A percentile compares a stretch with the other conserved stretches of the same genome.
These are phyloP conservation scores for Venustampulla echinocandica DNA, from an alignment of 495 filamentous ascomycete species.

Conservation along the genomic window DNA sequence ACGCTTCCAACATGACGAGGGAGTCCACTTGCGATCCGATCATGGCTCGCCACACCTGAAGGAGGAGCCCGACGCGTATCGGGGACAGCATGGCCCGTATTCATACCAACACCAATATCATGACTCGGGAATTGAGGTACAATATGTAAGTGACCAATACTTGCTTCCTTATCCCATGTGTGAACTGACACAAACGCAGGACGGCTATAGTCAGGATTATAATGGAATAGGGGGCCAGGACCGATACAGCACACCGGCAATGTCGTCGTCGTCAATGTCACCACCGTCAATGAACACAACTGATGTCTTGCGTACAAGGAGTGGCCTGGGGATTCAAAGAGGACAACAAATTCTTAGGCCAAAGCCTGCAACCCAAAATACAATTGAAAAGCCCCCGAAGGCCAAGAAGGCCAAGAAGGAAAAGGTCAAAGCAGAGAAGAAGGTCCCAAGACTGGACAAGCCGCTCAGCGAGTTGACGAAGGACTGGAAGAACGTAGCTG, in stretches of 20 bases:
- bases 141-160: slow-evolving; percentile 34
- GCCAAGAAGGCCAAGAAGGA: slow-evolving; percentile 40
- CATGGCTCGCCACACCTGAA: slow-evolving; percentile 25
- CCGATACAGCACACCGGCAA: slow-evolving; percentile 42
- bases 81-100: slow-evolving; percentile 20
- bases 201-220: slow-evolving; percentile 17
- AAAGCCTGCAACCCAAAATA: slow-evolving; percentile 14
- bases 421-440: slow-evolving; percentile 41
- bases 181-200: slow-evolving; percentile 19
- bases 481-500: slow-evolving; percentile 49
- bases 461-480: slow-evolving; percentile 76
- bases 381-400: slow-evolving; percentile 17
- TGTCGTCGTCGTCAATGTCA: slow-evolving; percentile 40
- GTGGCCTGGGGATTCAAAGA: slow-evolving; percentile 14
- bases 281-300: slow-evolving; percentile 28
- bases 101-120: slow-evolving; percentile 23
- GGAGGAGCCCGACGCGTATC: slow-evolving; percentile 15
- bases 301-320: slow-evolving; percentile 19
- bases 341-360: slow-evolving; percentile 12
- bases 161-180: too few species aligned
- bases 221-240: slow-evolving; percentile 12
- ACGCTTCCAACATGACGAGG: slow-evolving; percentile 18
- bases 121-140: slow-evolving; percentile 28
- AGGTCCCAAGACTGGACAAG: slow-evolving; percentile 46
- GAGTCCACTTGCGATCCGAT: slow-evolving; percentile 18